A percentile compares a stretch with the other conserved stretches of the same genome.
Conservation (phyloP, 768 basidiomycete genomes). For the Mycena venus region DNA sequence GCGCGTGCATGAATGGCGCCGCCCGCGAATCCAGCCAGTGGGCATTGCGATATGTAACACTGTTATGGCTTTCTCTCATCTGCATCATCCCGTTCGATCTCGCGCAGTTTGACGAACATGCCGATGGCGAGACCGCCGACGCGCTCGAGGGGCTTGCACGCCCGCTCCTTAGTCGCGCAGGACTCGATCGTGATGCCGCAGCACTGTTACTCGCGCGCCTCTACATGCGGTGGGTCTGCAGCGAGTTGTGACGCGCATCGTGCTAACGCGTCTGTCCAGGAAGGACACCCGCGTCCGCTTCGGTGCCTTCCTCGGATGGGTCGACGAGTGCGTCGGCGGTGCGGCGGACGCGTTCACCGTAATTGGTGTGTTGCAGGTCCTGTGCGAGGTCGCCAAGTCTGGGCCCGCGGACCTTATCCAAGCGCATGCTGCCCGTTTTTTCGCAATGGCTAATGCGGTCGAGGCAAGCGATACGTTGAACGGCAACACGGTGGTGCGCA, state of each 20-base stretch:
- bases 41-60: conserved; percentile 85
- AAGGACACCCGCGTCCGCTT: conserved; percentile 68
- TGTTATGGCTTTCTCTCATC: conserved; percentile 95
- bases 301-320: conserved; percentile 65
- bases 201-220: conserved; percentile 85
- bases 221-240: conserved; percentile 76
- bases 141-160: conserved; percentile 72
- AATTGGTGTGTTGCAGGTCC: conserved; percentile 76
- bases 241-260: too few species aligned
- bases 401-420: conserved; percentile 69
- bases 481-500: conserved; percentile 77
- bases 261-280: conserved; percentile 48
- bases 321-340: conserved; percentile 51
- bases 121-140: conserved; percentile 67
- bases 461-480: conserved; percentile 55
- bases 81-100: conserved; percentile 96
- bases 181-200: conserved; percentile 89
- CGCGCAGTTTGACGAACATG: conserved; percentile 81
- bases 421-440: conserved; percentile 56
- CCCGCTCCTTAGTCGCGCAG: conserved; percentile 71
- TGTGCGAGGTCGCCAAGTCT: conserved; percentile 79
- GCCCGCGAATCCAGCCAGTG: conserved; percentile 67
- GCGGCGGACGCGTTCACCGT: conserved; percentile 67
- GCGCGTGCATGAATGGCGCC: conserved; percentile 72
- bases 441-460: conserved; percentile 60